phyloP scores from a whole-genome alignment of 169 alveolate species.

The Plasmodium adleri region DNA sequence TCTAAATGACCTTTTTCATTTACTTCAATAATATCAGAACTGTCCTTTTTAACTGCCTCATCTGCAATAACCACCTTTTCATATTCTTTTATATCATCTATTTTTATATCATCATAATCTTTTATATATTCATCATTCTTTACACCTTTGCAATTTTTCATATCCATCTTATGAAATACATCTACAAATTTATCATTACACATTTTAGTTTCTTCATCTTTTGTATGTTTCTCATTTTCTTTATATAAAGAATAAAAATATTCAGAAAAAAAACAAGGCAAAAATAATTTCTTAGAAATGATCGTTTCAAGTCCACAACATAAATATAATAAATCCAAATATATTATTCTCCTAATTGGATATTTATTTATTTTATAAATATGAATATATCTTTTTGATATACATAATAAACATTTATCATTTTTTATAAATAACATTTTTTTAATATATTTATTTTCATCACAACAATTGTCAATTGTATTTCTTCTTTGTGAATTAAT shows the following conservation, averaged over 20 bases:
- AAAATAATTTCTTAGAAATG: conserved; percentile 43
- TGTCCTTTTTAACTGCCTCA: neutral
- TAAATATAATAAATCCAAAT: conserved; percentile 47
- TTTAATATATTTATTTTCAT: conserved; percentile 58
- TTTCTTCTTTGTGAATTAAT: conserved; percentile 10
- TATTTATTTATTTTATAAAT: conserved; percentile 45
- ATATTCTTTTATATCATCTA: conserved; percentile 2
- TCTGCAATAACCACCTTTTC: neutral
- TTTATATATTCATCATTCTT: conserved; percentile 15
- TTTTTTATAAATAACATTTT: conserved; percentile 58
- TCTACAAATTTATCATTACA: conserved; percentile 10
- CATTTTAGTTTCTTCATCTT: conserved; percentile 7
- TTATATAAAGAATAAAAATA: conserved; percentile 57
- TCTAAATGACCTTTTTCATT: conserved; percentile 25
- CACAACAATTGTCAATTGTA: conserved; percentile 26
- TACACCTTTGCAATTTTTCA: conserved; percentile 6
- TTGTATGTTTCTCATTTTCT: conserved; percentile 16
- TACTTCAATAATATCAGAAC: neutral
- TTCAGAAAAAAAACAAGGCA: conserved; percentile 74
- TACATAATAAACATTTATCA: conserved; percentile 51
- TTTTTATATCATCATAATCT: neutral
- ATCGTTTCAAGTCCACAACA: conserved; percentile 72
- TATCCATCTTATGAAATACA: neutral
- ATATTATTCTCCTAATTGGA: conserved; percentile 43
- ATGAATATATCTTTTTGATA: conserved; percentile 57